A percentile compares a stretch with the other conserved stretches of the same genome.
Evolutionary conservation across 371 early-diverging fungal species (phyloP).

Genomic region (Rhizopus delemar): DNA sequence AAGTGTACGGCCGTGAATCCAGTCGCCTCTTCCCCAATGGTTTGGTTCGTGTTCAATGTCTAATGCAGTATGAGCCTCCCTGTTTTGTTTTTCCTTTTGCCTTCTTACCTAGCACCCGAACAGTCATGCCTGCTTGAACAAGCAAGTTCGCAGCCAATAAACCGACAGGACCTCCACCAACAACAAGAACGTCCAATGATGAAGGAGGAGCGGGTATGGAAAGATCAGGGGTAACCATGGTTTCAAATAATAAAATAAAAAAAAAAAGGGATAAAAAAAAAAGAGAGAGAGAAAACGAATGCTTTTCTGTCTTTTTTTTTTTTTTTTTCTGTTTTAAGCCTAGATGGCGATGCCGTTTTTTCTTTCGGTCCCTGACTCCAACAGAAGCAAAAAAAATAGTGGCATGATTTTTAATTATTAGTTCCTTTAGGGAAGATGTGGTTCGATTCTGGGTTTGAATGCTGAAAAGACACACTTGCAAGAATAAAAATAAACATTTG

Average conservation of each 20-base stretch:
- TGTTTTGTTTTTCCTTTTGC: neutral
- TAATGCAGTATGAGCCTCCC: neutral
- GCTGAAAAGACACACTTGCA: too few species aligned
- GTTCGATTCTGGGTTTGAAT: slow-evolving; percentile 10
- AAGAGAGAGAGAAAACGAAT: slow-evolving; percentile 8
- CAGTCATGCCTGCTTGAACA: slow-evolving; percentile 40
- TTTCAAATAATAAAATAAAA: slow-evolving; percentile 1
- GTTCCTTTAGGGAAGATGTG: neutral
- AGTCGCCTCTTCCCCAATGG: slow-evolving; percentile 55
- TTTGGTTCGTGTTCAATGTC: slow-evolving; percentile 49
- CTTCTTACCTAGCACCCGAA: slow-evolving; percentile 39
- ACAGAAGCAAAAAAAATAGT: slow-evolving; percentile 12
- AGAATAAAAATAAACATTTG: neutral
- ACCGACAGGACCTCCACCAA: slow-evolving; percentile 52
- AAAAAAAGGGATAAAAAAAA: slow-evolving; percentile 18
- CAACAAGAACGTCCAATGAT: slow-evolving; percentile 43
- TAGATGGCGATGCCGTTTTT: neutral
- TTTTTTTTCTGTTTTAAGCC: neutral
- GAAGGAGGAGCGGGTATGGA: slow-evolving; percentile 26
- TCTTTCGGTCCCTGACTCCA: neutral
- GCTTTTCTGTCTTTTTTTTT: slow-evolving; percentile 7
- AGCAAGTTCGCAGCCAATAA: slow-evolving; percentile 43
- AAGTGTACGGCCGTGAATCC: slow-evolving; percentile 50
- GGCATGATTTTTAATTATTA: slow-evolving; percentile 19
- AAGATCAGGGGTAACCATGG: slow-evolving; percentile 20